phyloP scores from a whole-genome alignment of 176 grass and related monocot genomes.

The Miscanthus lutarioriparius region DNA sequence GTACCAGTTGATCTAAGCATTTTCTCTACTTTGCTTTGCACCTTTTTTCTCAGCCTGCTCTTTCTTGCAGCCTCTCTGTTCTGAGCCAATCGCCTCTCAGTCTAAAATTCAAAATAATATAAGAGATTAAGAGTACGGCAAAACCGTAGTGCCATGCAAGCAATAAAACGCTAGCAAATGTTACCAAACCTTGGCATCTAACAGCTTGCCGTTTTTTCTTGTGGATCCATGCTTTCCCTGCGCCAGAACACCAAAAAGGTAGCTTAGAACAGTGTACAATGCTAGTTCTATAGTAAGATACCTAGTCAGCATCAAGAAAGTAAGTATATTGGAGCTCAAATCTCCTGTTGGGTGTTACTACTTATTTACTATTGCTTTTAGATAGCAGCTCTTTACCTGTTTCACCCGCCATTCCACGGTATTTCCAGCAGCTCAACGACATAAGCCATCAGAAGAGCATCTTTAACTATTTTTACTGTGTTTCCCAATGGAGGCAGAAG shows the following conservation, averaged over 20 bases:
- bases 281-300: slow-evolving; percentile 32
- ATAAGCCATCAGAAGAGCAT: slow-evolving; percentile 19
- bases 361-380: slow-evolving; percentile 4
- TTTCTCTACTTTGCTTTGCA: slow-evolving; percentile 20
- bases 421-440: slow-evolving; percentile 17
- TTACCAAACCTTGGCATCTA: slow-evolving; percentile 72
- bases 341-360: slow-evolving; percentile 28
- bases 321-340: slow-evolving; percentile 27
- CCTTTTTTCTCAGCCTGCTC: slow-evolving; percentile 97
- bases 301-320: slow-evolving; percentile 5
- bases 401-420: slow-evolving; percentile 7
- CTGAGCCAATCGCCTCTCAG: slow-evolving; percentile 78
- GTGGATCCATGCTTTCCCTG: slow-evolving; percentile 74
- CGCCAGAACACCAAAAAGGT: slow-evolving; percentile 32
- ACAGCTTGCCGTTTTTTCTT: slow-evolving; percentile 60
- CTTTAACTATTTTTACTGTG: slow-evolving; percentile 2
- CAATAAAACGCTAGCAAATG: slow-evolving; percentile 29
- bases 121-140: slow-evolving; percentile 26
- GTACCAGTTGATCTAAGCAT: not conserved
- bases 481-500: not conserved
- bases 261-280: slow-evolving; percentile 26
- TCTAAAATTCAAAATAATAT: slow-evolving; percentile 46
- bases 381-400: slow-evolving; percentile 17
- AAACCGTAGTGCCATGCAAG: slow-evolving; percentile 29
- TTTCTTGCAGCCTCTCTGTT: slow-evolving; percentile 99